Evolutionary conservation across 768 basidiomycete genomes (phyloP), one percentile per base, ranked within the genome.

Genomic region (Naganishia randhawae): DNA sequence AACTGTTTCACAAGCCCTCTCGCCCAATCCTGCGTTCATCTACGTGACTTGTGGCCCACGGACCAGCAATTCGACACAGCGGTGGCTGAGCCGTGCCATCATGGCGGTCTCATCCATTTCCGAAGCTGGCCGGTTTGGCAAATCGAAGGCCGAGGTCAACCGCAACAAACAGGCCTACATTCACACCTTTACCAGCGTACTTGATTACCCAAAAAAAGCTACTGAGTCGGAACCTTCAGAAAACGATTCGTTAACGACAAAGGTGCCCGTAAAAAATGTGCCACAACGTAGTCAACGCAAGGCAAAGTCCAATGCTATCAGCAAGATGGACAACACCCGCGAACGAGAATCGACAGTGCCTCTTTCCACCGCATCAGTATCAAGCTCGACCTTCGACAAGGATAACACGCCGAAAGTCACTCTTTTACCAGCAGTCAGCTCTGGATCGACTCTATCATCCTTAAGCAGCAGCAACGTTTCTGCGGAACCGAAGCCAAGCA

Each of bases 241-340:
- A 45, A 37, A 39, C 31, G 39, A 54, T n/a, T 35, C 13, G 31
- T 27, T 31, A 27, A 31, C 45, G 6, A 25, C 39, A 22, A 25
- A 25, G 3, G 37, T 22, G 10, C n/a, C 57, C 16, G 11, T 25
- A 4, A 41, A 11, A 3, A 35, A 31, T 13, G 39, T 37, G 16
- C 25, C 57, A 4, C 57, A 61, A 25, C 71, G 73, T 37, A 69
- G 73, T n/a, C 75, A 76, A 68, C 63, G 78, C 32, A 67, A 73
- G 64, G 73, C 73, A 2, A 79, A 79, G 65, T 72, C 73, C 22
- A 70, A 75, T 39, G 76, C 78, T 19, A 41, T 75, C 29, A 71
- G 66, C 3, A 75, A 75, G 39, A 50, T 79, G 41, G 78, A 77
- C 63, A 33, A 32, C 35, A 41, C 64, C 22, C 53, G 61, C 33